Conservation (phyloP, 441 rosid species). For the Gossypium aridum region DNA sequence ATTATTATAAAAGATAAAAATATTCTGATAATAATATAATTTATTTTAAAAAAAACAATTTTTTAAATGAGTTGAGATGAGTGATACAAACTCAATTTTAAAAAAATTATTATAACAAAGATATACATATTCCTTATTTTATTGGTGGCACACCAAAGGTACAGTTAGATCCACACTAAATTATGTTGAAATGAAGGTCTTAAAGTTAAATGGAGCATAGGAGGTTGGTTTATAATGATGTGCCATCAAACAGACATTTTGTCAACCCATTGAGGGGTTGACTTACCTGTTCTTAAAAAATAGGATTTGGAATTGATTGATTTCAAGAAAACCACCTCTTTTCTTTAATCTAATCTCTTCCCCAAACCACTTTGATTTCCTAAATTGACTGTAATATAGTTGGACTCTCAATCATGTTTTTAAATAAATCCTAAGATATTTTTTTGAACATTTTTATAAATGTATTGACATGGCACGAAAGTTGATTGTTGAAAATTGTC, state of each 20-base stretch:
- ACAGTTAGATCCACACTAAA: not conserved
- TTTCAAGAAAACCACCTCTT: not conserved
- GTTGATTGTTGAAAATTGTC: not conserved
- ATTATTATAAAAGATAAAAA: too few relatives aligned
- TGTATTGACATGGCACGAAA: too few relatives aligned
- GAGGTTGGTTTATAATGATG: not conserved
- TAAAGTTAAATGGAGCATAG: not conserved
- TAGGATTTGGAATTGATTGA: not conserved
- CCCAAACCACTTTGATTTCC: not conserved
- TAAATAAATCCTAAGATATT: not conserved
- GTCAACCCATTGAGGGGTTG: not conserved
- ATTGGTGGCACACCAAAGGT: not conserved
- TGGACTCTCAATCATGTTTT: not conserved
- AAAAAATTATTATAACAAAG: too few relatives aligned
- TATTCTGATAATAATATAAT: too few relatives aligned
- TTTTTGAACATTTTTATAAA: not conserved
- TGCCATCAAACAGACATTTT: not conserved
- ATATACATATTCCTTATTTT: too few relatives aligned
- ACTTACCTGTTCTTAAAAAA: not conserved
- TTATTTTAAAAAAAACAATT: too few relatives aligned
- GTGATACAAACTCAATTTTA: too few relatives aligned
- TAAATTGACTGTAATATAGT: not conserved
- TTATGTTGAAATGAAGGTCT: not conserved
- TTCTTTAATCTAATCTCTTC: not conserved
- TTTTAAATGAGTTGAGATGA: too few relatives aligned